Percentiles rank a stretch among this genome's conserved stretches.
These are phyloP conservation scores for Senna siamea DNA, from an alignment of 306 rosid genomes.

Conservation along the genomic window DNA sequence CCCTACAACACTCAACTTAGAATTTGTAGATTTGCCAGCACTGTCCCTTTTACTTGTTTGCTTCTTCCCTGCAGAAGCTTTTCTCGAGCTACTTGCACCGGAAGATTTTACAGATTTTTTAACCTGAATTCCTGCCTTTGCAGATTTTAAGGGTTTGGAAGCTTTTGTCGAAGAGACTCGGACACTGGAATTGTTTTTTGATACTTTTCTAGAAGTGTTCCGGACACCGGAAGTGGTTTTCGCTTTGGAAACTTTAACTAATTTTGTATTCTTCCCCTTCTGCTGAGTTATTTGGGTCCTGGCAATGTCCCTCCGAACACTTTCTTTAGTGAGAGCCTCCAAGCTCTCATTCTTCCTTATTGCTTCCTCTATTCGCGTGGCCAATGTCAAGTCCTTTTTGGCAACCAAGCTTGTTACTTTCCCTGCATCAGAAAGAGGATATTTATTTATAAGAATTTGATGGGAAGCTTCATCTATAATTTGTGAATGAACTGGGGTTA, in stretches of 20 bases:
- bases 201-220: slow-evolving; percentile 33
- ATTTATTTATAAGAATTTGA: not conserved
- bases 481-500: not conserved
- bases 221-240: slow-evolving; percentile 49
- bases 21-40: slow-evolving; percentile 51
- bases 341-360: slow-evolving; percentile 86
- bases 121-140: slow-evolving; percentile 44
- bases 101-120: slow-evolving; percentile 48
- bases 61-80: slow-evolving; percentile 54
- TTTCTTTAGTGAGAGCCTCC: slow-evolving; percentile 75
- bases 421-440: slow-evolving; percentile 54
- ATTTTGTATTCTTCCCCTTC: slow-evolving; percentile 53
- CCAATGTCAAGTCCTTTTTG: slow-evolving; percentile 64
- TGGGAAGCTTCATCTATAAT: not conserved
- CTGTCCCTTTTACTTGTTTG: slow-evolving; percentile 47
- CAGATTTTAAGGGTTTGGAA: slow-evolving; percentile 40
- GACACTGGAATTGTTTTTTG: slow-evolving; percentile 44
- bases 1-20: slow-evolving; percentile 82
- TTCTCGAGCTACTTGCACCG: slow-evolving; percentile 43
- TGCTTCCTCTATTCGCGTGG: slow-evolving; percentile 88
- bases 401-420: slow-evolving; percentile 93
- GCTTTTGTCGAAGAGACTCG: slow-evolving; percentile 41
- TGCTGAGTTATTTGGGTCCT: slow-evolving; percentile 65
- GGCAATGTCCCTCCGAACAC: slow-evolving; percentile 65
- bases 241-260: slow-evolving; percentile 49